Evolutionary conservation across 371 early-diverging fungal genomes (phyloP), one percentile per base, ranked within the genome.

Genomic region (Gilbertella persicaria): DNA sequence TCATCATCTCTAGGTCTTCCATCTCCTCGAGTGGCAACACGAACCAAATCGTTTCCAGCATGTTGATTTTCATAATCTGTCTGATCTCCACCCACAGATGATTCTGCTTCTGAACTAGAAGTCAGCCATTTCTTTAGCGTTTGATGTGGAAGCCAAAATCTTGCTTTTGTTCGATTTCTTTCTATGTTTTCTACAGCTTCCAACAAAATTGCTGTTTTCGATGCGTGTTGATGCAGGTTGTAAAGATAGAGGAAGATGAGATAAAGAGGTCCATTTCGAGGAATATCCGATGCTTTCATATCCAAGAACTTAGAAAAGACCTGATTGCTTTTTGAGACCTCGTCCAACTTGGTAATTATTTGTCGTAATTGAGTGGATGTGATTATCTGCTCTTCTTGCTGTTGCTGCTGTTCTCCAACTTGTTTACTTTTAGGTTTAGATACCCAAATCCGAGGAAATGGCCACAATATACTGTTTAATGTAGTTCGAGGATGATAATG

Each of bases 391-490:
- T 40, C 6, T 4, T 17, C 24, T 42, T 29, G 29, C 21, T 36
- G 24, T 8, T 14, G 17, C n/a, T 21, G 30, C 14, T n/a, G 7
- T 2, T 44, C 25, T 1, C n/a, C n/a, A n/a, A 24, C 10, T 1
- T 14, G 25, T 1, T 29, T 20, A 8, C 14, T 14, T 14, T 26
- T 38, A 3, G 40, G 25, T 24, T 28, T 53, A 13, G 41, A 62
- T 3, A 54, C 51, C 55, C 52, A 60, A 4, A 73, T 9, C 9
- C 70, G 38, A 2, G 73, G 73, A 21, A 73, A 73, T 9, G 73
- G 73, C 73, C 73, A 73, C 9, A 73, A 25, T 6, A 69, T 49
- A 41, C 65, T 67, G 33, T 63, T 67, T 13, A 64, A 29, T 3
- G 50, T 42, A 1, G 60, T 60, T 23, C 62, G 40, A 2, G 58